Percentiles rank a stretch among this genome's conserved stretches.
Evolutionary conservation across 2,329 filamentous ascomycete genomes (phyloP).

Genomic region (Fusarium decemcellulare): DNA sequence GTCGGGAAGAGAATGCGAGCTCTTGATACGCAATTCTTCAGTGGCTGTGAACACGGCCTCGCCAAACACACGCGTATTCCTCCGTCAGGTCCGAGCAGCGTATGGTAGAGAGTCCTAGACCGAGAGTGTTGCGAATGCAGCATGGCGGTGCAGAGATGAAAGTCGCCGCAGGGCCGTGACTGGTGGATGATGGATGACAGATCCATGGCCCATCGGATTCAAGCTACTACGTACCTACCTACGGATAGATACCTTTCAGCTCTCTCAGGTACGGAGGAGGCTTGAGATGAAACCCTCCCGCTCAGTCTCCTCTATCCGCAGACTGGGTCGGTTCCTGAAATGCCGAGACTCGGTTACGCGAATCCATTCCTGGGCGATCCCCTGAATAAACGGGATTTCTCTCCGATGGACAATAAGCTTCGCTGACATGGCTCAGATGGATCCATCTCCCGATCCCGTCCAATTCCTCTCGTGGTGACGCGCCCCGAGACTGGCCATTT

Average conservation of each 20-base stretch:
- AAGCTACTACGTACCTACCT: too few species aligned
- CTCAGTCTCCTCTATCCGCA: constrained; percentile 2
- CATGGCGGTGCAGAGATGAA: constrained; percentile 35
- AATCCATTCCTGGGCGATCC: constrained; percentile 29
- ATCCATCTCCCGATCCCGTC: constrained; percentile 10
- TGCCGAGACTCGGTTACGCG: constrained; percentile 30
- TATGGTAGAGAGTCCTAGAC: constrained; percentile 1
- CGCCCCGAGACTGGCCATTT: constrained; percentile 13
- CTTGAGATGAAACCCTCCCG: constrained; percentile 26
- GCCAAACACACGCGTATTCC: constrained; percentile 36
- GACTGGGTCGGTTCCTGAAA: constrained; percentile 30
- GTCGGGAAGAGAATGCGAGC: constrained; percentile 17
- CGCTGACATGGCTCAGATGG: neutral
- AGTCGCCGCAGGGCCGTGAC: constrained; percentile 20
- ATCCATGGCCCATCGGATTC: neutral
- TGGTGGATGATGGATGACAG: constrained; percentile 4
- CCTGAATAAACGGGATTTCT: constrained; percentile 26
- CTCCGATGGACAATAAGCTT: constrained; percentile 1
- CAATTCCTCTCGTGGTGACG: constrained; percentile 2
- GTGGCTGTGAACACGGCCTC: constrained; percentile 44
- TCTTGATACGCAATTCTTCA: constrained; percentile 28
- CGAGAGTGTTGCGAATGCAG: constrained; percentile 31
- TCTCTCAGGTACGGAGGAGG: neutral
- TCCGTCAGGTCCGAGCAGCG: constrained; percentile 13
- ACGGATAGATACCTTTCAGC: neutral